phyloP scores from a whole-genome alignment of 257 asterid species.

The Oldenlandia corymbosa region DNA sequence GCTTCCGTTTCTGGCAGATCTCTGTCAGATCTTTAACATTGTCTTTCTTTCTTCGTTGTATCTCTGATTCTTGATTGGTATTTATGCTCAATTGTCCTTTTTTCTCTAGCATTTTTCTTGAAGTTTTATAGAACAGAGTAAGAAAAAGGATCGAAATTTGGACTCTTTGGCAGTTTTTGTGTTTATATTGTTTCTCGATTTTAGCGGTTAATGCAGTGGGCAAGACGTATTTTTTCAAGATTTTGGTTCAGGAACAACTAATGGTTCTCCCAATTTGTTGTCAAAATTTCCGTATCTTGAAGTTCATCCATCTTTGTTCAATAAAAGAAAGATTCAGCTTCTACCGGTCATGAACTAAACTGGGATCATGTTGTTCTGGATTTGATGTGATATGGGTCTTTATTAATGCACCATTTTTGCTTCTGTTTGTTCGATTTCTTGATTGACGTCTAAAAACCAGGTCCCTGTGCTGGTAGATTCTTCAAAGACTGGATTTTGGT shows the following conservation, averaged over 20 bases:
- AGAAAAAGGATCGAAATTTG: slow-evolving; percentile 5
- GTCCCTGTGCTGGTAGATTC: background rate
- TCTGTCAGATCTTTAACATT: slow-evolving; percentile 23
- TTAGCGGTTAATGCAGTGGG: background rate
- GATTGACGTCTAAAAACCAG: background rate
- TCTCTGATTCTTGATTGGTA: slow-evolving; percentile 5
- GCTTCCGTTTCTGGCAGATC: slow-evolving; percentile 18
- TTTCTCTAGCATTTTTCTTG: slow-evolving; percentile 7
- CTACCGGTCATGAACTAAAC: background rate
- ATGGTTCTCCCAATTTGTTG: background rate
- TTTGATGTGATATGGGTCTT: background rate
- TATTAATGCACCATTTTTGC: background rate
- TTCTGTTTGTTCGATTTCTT: background rate
- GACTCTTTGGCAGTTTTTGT: slow-evolving; percentile 1
- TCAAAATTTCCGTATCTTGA: slow-evolving; percentile 4
- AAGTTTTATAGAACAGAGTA: background rate
- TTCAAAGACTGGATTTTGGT: slow-evolving; percentile 5
- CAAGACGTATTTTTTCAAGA: slow-evolving; percentile 6
- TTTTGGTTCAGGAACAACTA: background rate
- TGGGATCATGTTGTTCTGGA: background rate
- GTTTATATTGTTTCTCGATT: background rate
- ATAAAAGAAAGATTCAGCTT: background rate
- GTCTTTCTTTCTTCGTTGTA: background rate
- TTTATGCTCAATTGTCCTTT: background rate
- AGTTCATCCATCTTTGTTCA: background rate